Conservation (phyloP, 352 stramenopile species). For the Phytopythium ostracodes region DNA sequence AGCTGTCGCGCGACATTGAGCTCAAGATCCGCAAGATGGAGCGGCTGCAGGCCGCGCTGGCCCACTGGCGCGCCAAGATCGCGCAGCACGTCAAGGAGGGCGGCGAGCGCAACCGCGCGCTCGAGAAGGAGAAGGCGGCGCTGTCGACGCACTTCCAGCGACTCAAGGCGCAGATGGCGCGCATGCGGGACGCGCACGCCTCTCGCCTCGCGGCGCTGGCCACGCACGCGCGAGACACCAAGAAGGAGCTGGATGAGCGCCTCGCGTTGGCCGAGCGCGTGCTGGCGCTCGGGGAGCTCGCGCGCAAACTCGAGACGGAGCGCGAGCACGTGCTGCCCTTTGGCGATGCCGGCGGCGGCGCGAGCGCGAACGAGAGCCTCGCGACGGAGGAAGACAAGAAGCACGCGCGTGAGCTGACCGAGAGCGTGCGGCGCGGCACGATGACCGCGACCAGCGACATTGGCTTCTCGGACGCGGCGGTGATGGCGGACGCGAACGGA, state of each 20-base stretch:
- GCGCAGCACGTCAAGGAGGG: slow-evolving; percentile 88
- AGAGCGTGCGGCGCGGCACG: slow-evolving; percentile 40
- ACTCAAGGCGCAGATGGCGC: slow-evolving; percentile 90
- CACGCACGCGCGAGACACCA: slow-evolving; percentile 70
- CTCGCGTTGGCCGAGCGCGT: slow-evolving; percentile 80
- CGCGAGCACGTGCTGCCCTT: slow-evolving; percentile 90
- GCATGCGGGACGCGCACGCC: slow-evolving; percentile 82
- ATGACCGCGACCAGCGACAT: slow-evolving; percentile 3
- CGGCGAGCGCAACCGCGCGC: slow-evolving; percentile 82
- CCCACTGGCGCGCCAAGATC: slow-evolving; percentile 91
- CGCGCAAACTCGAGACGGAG: slow-evolving; percentile 91
- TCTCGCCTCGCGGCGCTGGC: slow-evolving; percentile 79
- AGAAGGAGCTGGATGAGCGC: slow-evolving; percentile 64
- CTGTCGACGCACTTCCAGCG: slow-evolving; percentile 81
- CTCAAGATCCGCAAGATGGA: slow-evolving; percentile 94
- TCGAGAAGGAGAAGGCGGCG: slow-evolving; percentile 89
- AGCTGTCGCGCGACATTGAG: slow-evolving; percentile 91
- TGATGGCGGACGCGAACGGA: not conserved
- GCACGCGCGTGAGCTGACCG: slow-evolving; percentile 56
- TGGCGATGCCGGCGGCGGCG: slow-evolving; percentile 29
- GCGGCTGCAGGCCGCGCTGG: slow-evolving; percentile 84
- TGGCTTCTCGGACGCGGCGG: not conserved
- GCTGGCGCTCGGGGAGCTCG: slow-evolving; percentile 86
- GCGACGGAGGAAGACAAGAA: slow-evolving; percentile 50
- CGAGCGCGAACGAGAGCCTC: not conserved